These are phyloP conservation scores for Pythium myriotylum DNA, from an alignment of 352 stramenopile genomes.

Conservation along the genomic window DNA sequence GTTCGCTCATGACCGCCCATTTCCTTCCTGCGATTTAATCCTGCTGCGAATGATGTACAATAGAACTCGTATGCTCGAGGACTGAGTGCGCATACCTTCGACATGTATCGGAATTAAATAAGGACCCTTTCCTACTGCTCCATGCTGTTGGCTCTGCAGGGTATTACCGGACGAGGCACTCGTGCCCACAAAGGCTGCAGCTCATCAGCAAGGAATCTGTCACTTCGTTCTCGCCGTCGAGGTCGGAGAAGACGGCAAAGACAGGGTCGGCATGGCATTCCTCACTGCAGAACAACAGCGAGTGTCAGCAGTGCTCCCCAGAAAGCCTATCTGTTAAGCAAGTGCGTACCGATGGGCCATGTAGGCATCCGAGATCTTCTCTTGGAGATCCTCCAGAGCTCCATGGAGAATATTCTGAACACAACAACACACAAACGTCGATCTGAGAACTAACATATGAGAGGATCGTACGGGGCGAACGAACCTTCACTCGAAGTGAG, in stretches of 20 bases:
- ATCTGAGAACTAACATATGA: no score
- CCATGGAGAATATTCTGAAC: constrained; percentile 49
- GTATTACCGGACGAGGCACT: constrained; percentile 28
- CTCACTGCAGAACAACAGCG: constrained; percentile 33
- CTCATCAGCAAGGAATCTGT: constrained; percentile 43
- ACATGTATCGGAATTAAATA: constrained; percentile 15
- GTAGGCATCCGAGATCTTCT: constrained; percentile 57
- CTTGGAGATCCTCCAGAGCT: constrained; percentile 62
- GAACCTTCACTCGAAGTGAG: constrained; percentile 41
- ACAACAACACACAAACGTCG: neutral
- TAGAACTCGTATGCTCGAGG: no score
- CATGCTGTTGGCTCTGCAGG: neutral
- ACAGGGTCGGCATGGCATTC: constrained; percentile 47
- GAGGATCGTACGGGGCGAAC: no score
- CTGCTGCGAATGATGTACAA: constrained; percentile 9
- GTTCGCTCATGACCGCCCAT: constrained; percentile 91
- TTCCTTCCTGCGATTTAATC: constrained; percentile 89
- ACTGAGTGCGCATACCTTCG: no score
- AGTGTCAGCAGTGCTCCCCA: constrained; percentile 7
- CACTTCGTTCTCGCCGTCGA: constrained; percentile 19
- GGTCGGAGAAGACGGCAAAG: constrained; percentile 42
- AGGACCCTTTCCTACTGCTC: neutral
- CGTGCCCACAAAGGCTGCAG: constrained; percentile 40
- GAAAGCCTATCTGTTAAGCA: neutral
- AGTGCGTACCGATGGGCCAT: constrained; percentile 52